Percentiles rank a stretch among this genome's conserved stretches.
These are phyloP conservation scores for Candida namnaoensis DNA, from an alignment of 805 yeast species.

Conservation along the genomic window DNA sequence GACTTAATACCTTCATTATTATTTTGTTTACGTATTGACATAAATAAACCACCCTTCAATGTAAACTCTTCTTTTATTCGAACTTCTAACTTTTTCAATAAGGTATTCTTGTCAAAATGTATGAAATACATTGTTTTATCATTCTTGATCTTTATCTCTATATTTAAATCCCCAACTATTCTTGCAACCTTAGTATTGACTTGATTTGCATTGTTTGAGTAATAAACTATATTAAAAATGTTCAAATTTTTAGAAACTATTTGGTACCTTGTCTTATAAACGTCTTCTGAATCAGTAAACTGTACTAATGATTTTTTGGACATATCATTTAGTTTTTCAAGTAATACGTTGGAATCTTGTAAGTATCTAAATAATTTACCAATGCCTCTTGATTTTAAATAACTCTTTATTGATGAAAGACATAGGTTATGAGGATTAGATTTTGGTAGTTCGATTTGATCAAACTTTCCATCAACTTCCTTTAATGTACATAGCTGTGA, in stretches of 20 bases:
- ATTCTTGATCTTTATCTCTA: constrained; percentile 5
- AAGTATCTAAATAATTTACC: constrained; percentile 11
- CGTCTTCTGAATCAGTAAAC: not conserved
- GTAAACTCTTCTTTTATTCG: constrained; percentile 3
- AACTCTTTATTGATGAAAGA: constrained; percentile 12
- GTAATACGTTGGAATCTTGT: constrained; percentile 12
- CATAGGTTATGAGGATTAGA: constrained; percentile 17
- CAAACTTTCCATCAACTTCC: constrained; percentile 5
- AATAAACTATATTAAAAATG: constrained; percentile 10
- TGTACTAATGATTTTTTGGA: too few relatives aligned
- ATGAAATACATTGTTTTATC: constrained; percentile 3
- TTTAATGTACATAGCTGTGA: constrained; percentile 11
- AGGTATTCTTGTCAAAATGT: not conserved
- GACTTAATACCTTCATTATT: too few relatives aligned
- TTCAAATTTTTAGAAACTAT: constrained; percentile 12
- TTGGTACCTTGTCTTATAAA: constrained; percentile 1
- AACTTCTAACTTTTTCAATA: not conserved
- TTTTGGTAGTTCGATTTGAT: constrained; percentile 12
- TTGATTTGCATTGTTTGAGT: constrained; percentile 1
- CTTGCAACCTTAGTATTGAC: not conserved
- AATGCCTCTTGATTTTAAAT: constrained; percentile 12
- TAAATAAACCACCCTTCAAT: constrained; percentile 1
- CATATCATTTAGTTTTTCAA: constrained; percentile 10
- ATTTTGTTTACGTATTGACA: too few relatives aligned
- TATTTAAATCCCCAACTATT: constrained; percentile 4